A percentile compares a stretch with the other conserved stretches of the same genome.
These are phyloP conservation scores for Penicillium digitatum DNA, from an alignment of 2,329 filamentous ascomycete species.

Conservation along the genomic window DNA sequence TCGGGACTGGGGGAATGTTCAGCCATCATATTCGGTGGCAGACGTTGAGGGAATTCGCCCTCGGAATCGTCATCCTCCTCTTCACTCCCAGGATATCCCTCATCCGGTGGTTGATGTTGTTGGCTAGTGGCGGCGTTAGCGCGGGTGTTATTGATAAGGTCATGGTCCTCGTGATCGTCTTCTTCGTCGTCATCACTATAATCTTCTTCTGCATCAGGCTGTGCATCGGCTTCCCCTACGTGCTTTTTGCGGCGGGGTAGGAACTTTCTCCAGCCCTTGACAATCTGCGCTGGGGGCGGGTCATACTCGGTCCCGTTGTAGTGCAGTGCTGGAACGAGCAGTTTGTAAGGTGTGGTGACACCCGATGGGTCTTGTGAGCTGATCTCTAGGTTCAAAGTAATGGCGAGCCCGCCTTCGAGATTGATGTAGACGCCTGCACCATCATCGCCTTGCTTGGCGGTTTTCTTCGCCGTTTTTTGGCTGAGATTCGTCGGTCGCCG, in stretches of 20 bases:
- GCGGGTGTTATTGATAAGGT: constrained; percentile 25
- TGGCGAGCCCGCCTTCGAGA: constrained; percentile 77
- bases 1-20: constrained; percentile 2
- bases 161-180: constrained; percentile 25
- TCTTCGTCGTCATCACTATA: constrained; percentile 18
- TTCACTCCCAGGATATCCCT: constrained; percentile 22
- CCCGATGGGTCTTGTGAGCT: constrained; percentile 80
- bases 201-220: constrained; percentile 14
- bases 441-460: constrained; percentile 51
- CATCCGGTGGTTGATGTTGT: constrained; percentile 15
- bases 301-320: constrained; percentile 46
- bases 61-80: constrained; percentile 18
- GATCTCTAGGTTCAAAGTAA: constrained; percentile 85
- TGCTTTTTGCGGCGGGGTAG: constrained; percentile 30
- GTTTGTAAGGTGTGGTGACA: constrained; percentile 78
- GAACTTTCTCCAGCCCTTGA: constrained; percentile 43
- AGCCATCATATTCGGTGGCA: constrained; percentile 8
- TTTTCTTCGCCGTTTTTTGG: constrained; percentile 56
- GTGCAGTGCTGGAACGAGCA: constrained; percentile 74
- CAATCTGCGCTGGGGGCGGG: constrained; percentile 32
- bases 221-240: background rate
- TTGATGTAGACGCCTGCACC: constrained; percentile 60
- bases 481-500: constrained; percentile 68
- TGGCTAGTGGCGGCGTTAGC: constrained; percentile 21
- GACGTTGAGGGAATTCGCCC: constrained; percentile 16